Evolutionary conservation across 176 grass and related monocot species (phyloP), one percentile per base, ranked within the genome.

Genomic region (Lolium multiflorum): DNA sequence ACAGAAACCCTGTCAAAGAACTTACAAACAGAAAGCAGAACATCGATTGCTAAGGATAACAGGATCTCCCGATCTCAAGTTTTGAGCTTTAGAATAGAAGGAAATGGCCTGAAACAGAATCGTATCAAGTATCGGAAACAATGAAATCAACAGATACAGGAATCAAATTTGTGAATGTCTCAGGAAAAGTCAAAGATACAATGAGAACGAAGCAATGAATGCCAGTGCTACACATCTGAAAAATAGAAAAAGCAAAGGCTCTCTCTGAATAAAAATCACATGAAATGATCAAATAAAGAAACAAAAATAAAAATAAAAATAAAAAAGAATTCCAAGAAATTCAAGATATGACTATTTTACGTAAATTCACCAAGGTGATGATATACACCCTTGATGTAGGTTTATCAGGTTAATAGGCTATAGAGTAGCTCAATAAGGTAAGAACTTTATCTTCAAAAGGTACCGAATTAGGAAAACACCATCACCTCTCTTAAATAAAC

Each of bases 31-130:
- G 79, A 99, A 99, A 60, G 93, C 75, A 89, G 91, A 85, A 94
- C 97, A 94, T 83, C 97, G 88, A 76, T 96, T 99, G 77, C 94
- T 78, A 74, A 99, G 84, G 86, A 99, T 96, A 71, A 88, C 74
- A 55, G 74, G 84, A 88, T 99, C 95, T 83, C 86, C 92, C 71
- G 89, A 89, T 90, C 90, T 96, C 74, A 93, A 76, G 77, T 77
- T 79, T 88, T 87, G 92, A 73, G 97, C 97, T 93, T 90, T 99
- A 51, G 94, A 91, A 89, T 96, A 99, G 49, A 86, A 84, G 49
- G 92, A 91, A 84, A 96, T 85, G 74, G 94, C 94, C 97, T 99
- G 89, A 71, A 83, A 85, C 12, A 87, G 72, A 87, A 83, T 12
- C 25, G 85, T 56, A 78, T 75, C n/a, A 81, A 97, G 72, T 62